Evolutionary conservation across 495 filamentous ascomycete genomes (phyloP).

Genomic region (Aspergillus indologenus): DNA sequence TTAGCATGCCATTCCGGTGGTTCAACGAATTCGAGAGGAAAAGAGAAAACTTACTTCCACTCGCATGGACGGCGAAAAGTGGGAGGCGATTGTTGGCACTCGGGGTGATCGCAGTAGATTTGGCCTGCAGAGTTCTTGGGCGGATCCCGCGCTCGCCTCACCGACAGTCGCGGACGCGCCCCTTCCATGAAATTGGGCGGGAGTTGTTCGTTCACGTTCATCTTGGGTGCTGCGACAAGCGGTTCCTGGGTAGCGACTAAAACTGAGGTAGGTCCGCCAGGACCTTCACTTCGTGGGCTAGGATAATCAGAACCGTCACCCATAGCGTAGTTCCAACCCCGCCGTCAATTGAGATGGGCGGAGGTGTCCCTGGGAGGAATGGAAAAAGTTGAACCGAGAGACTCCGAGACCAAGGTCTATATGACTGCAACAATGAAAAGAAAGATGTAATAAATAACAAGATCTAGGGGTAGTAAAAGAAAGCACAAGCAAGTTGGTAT

Average conservation of each 20-base stretch:
- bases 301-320: slow-evolving; percentile 52
- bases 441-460: neutral
- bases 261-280: slow-evolving; percentile 37
- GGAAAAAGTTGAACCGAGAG: slow-evolving; percentile 5
- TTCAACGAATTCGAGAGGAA: neutral
- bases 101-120: slow-evolving; percentile 63
- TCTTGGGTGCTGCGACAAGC: slow-evolving; percentile 38
- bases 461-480: neutral
- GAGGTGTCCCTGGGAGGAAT: slow-evolving; percentile 13
- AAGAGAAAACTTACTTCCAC: slow-evolving; percentile 69
- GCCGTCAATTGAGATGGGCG: slow-evolving; percentile 31
- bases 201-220: slow-evolving; percentile 42
- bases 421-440: neutral
- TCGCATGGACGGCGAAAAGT: slow-evolving; percentile 82
- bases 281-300: slow-evolving; percentile 51
- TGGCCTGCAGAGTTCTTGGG: slow-evolving; percentile 64
- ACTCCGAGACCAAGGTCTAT: neutral
- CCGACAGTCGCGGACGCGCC: slow-evolving; percentile 43
- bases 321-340: slow-evolving; percentile 40
- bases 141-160: slow-evolving; percentile 53
- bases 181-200: slow-evolving; percentile 40
- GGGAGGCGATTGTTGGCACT: slow-evolving; percentile 53
- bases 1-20: slow-evolving; percentile 15
- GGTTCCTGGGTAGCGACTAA: slow-evolving; percentile 40
- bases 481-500: slow-evolving; percentile 11